Evolutionary conservation across 2,329 filamentous ascomycete species (phyloP), one percentile per base, ranked within the genome.

Genomic region (Scedosporium aurantiacum): DNA sequence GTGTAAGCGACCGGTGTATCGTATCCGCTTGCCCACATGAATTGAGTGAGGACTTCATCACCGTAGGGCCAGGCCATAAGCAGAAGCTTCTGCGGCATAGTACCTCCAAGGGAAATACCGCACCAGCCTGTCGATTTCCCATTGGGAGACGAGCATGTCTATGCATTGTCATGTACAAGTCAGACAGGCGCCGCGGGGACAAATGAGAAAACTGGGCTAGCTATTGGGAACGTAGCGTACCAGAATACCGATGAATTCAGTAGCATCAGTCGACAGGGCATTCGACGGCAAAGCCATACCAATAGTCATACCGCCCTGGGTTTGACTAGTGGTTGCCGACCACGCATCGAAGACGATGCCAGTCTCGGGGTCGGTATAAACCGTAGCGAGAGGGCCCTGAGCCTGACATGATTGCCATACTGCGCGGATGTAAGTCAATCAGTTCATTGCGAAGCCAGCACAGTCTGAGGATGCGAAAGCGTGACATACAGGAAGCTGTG

Each of bases 1-100:
- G 77, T 76, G 70, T 89, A 88, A 40, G 80, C 67, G 0, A 76
- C 75, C 0, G 86, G 86, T 61, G 76, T 73, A 41, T 78, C 75
- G 68, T 87, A 89, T 58, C 83, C 84, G 2, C 75, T 76, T 3
- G 81, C 76, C 66, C 79, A 84, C 59, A 80, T 77, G 70, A 86
- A 80, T 1, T 80, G 81, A 0, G 83, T 84, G 40, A 81, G 71
- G 57, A 87, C 74, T 43, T 81, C 70, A 14, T 76, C 74, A 23
- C 78, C 75, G 64, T 80, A 75, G 4, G 82, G 78, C 77, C 81
- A 86, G 1, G 80, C 80, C 66, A 84, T 72, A 16, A 87, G 72
- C 58, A 87, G 77, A 4, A 86, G 72, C 41, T 78, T 78, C 64
- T 78, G 78, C 5, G 77, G 80, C 84, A 87, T 87, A 58, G 75